Conservation (phyloP, 169 alveolate species). For the Nephromyces sp. region DNA sequence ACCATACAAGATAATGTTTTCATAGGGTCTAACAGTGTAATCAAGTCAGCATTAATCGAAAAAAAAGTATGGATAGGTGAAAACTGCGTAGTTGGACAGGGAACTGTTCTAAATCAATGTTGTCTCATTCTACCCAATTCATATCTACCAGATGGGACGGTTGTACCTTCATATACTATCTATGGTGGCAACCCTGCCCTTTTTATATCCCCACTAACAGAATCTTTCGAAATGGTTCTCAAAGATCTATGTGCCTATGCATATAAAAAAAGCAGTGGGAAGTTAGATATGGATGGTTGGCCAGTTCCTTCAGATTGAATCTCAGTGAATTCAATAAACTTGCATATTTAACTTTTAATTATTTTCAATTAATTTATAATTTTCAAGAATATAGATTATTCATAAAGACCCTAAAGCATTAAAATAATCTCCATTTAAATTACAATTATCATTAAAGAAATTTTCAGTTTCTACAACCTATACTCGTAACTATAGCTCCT, state of each 20-base stretch:
- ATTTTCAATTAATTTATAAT: too few relatives aligned
- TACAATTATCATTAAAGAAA: too few relatives aligned
- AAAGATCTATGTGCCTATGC: constrained; percentile 14
- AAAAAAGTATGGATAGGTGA: constrained; percentile 63
- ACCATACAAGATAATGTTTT: constrained; percentile 61
- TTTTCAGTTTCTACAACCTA: too few relatives aligned
- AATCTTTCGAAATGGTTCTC: constrained; percentile 33
- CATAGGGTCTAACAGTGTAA: constrained; percentile 58
- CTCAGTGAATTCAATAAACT: too few relatives aligned
- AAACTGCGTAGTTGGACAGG: constrained; percentile 61
- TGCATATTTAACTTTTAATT: too few relatives aligned
- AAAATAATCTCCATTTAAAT: too few relatives aligned
- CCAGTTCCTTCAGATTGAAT: too few relatives aligned
- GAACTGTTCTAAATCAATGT: constrained; percentile 56
- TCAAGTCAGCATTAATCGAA: constrained; percentile 61
- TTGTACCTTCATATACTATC: constrained; percentile 65
- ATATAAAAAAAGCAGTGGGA: too few relatives aligned
- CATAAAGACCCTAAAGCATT: too few relatives aligned
- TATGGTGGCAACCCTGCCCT: constrained; percentile 75
- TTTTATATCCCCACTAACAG: constrained; percentile 55
- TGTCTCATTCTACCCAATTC: constrained; percentile 56
- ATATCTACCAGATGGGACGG: constrained; percentile 62
- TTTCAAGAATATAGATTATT: too few relatives aligned
- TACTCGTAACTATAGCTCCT: too few relatives aligned
- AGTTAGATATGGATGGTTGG: too few relatives aligned